phyloP scores from a whole-genome alignment of 1,139 yeast genomes.

The Pichia sp. region DNA sequence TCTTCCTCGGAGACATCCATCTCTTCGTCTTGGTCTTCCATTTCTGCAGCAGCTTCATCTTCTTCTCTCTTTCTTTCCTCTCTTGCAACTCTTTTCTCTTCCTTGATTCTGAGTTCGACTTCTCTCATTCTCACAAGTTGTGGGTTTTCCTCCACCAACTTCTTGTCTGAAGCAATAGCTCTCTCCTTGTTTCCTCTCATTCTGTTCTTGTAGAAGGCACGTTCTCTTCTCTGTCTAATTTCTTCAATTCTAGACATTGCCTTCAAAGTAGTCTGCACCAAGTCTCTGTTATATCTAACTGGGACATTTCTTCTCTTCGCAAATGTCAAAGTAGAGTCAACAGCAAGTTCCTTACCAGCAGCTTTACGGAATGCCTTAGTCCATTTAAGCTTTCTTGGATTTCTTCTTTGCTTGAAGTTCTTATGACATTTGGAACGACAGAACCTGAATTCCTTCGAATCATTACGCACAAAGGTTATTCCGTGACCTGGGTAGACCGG shows the following conservation, averaged over 20 bases:
- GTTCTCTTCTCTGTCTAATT: slow-evolving; percentile 92
- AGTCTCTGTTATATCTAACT: slow-evolving; percentile 93
- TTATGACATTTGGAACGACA: slow-evolving; percentile 98
- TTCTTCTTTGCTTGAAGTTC: slow-evolving; percentile 95
- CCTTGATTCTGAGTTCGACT: slow-evolving; percentile 78
- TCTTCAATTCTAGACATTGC: slow-evolving; percentile 97
- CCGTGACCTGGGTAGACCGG: slow-evolving; percentile 98
- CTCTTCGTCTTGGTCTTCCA: slow-evolving; percentile 31
- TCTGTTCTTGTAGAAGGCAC: slow-evolving; percentile 98
- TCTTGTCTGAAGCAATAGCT: slow-evolving; percentile 78
- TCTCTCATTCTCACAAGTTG: slow-evolving; percentile 88
- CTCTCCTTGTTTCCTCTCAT: slow-evolving; percentile 96
- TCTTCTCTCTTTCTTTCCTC: slow-evolving; percentile 33
- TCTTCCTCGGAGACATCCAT: slow-evolving; percentile 32
- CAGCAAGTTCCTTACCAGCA: slow-evolving; percentile 98
- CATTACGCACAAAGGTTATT: slow-evolving; percentile 95
- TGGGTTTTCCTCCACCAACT: slow-evolving; percentile 81
- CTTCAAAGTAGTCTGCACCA: slow-evolving; percentile 86
- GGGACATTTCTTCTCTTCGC: slow-evolving; percentile 98
- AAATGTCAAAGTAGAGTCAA: slow-evolving; percentile 91
- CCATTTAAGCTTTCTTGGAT: slow-evolving; percentile 98
- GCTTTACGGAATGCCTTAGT: slow-evolving; percentile 99
- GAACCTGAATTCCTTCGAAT: slow-evolving; percentile 94
- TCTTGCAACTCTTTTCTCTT: slow-evolving; percentile 58
- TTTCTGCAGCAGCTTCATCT: slow-evolving; percentile 26